Conservation (phyloP, 225 moss, liverwort and hornwort genomes). For the Climacium dendroides region DNA sequence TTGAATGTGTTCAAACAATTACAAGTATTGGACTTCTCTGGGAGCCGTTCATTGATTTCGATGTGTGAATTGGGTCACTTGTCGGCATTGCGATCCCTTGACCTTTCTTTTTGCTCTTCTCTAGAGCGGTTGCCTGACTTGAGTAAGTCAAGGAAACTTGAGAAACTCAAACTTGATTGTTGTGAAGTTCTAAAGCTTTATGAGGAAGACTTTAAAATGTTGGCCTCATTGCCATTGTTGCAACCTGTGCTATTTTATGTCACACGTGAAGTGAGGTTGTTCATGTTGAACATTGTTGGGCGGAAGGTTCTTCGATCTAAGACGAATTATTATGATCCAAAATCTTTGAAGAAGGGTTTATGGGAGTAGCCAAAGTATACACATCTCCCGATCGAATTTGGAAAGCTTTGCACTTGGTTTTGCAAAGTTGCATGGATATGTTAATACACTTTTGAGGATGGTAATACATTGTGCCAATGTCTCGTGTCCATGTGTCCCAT, state of each 20-base stretch:
- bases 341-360: not conserved
- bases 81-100: not conserved
- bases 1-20: no score
- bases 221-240: not conserved
- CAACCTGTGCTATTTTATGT: not conserved
- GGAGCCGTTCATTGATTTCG: accelerated
- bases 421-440: no score
- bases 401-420: no score
- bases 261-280: no score
- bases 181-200: not conserved
- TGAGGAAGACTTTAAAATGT: not conserved
- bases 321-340: accelerated
- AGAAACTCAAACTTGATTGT: not conserved
- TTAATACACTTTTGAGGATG: no score
- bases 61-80: not conserved
- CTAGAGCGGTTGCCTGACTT: not conserved
- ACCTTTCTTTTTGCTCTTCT: accelerated
- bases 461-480: no score
- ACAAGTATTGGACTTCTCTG: no score
- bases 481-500: no score
- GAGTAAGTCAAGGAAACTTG: not conserved
- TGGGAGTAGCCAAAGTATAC: not conserved
- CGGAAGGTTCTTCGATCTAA: not conserved
- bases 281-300: not conserved
- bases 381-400: accelerated